Percentiles rank a stretch among this genome's conserved stretches.
Conservation (phyloP, 2,329 filamentous ascomycete genomes). For the Verticillium isaacii region DNA sequence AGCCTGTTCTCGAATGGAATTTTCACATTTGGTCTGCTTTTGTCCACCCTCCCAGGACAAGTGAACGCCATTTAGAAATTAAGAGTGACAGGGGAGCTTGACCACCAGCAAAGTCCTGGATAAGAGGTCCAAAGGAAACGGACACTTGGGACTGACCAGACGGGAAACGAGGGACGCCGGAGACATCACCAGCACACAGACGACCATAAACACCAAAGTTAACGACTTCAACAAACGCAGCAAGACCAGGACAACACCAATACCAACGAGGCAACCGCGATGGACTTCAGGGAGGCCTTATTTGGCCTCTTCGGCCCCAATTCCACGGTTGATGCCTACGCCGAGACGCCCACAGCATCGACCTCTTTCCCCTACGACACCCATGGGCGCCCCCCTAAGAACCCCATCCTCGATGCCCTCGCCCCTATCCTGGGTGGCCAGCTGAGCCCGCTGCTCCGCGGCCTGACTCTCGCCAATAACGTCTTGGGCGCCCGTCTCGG, state of each 20-base stretch:
- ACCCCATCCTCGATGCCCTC: constrained; percentile 2
- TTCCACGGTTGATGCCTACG: not conserved
- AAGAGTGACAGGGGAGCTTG: no score
- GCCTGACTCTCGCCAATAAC: constrained; percentile 34
- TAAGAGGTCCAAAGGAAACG: no score
- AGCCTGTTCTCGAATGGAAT: no score
- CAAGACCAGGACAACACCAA: not conserved
- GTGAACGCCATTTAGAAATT: no score
- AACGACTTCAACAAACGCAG: not conserved
- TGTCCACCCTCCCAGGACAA: no score
- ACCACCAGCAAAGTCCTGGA: no score
- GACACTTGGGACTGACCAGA: no score
- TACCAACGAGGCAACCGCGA: not conserved
- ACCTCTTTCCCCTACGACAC: not conserved
- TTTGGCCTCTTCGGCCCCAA: not conserved
- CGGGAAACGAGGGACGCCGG: no score
- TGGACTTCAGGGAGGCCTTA: not conserved
- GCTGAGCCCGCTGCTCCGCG: constrained; percentile 12
- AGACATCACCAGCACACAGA: no score
- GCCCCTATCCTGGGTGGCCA: constrained; percentile 12
- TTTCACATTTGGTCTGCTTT: no score
- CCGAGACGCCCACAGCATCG: not conserved
- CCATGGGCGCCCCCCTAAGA: not conserved
- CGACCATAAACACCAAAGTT: not conserved
- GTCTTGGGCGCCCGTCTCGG: constrained; percentile 39